Base-by-base conservation (phyloP, 306 rosid species). In the Rosa lucieae region DNA sequence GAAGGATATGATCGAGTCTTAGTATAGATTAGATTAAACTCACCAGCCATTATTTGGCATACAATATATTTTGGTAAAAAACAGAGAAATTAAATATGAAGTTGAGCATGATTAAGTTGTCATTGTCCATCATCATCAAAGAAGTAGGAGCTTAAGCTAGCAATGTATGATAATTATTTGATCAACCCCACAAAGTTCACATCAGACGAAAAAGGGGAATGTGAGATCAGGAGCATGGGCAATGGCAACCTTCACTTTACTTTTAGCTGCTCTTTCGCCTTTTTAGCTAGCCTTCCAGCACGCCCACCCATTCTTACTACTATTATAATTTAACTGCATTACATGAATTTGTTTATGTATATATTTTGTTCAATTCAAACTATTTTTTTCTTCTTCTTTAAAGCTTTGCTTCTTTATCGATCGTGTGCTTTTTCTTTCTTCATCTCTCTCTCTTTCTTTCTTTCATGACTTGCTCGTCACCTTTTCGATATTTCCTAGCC, bases 181-280 rank as follows among this genome's bases (percentile, higher is more conserved):
- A 80, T 39, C 52, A 84, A 86, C 63, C 90, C 90, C 89, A 88
- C 96, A 82, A 86, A 84, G 85, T 81, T 90, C 93, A 87, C 88
- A 84, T 90, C 90, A 80, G 85, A 86, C 84, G 81, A 84, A 88
- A 90, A 89, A 88, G 91, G 85, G 67, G 81, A 85, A 79, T 82
- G 82, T 76, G 86, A 86, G 85, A 80, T 89, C 85, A 85, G 37
- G 83, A 84, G 94, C 53, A 88, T 87, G 92, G 92, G 90, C 89
- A 80, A 84, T 73, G 48, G 47, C n/a, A 35, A 32, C 70, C 76
- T 85, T 65, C 46, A 48, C 89, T 79, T 81, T 87, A 61, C 83
- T 74, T 81, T 79, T 78, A 43, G 37, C 63, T 39, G 44, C 74
- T 72, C 15, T 74, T 79, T 55, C 21, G 47, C 63, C 77, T 85